A percentile compares a stretch with the other conserved stretches of the same genome.
Evolutionary conservation across 345 rosid genomes (phyloP).

Genomic region (Orychophragmus violaceus): DNA sequence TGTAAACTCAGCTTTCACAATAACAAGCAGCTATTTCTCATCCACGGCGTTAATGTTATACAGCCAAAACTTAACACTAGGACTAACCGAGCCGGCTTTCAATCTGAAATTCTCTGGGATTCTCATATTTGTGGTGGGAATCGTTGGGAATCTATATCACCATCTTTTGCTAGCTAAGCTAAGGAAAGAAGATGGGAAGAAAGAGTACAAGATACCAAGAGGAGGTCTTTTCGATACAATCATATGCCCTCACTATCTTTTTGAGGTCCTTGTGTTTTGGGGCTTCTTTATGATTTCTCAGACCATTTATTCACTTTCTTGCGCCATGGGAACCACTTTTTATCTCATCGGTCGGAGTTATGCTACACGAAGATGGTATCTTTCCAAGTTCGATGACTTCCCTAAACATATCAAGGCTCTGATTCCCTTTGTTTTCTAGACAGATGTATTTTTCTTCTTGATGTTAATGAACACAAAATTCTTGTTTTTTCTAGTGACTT

Average conservation of each 20-base stretch:
- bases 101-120: constrained; percentile 43
- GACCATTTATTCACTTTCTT: constrained; percentile 37
- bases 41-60: constrained; percentile 39
- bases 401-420: constrained; percentile 49
- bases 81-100: constrained; percentile 34
- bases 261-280: constrained; percentile 55
- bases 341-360: constrained; percentile 61
- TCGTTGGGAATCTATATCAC: constrained; percentile 71
- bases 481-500: too few species aligned
- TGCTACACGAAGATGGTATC: constrained; percentile 67
- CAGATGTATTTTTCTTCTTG: too few species aligned
- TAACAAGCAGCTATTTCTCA: constrained; percentile 36
- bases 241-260: constrained; percentile 73
- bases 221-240: constrained; percentile 57
- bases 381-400: constrained; percentile 59
- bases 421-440: constrained; percentile 50
- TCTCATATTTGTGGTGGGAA: constrained; percentile 44
- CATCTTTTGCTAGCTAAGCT: constrained; percentile 58
- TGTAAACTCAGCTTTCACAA: constrained; percentile 26
- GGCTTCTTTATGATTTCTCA: constrained; percentile 56
- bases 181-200: constrained; percentile 35
- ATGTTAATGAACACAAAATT: too few species aligned
- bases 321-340: constrained; percentile 32
- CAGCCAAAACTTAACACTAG: constrained; percentile 37
- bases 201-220: constrained; percentile 56